phyloP scores from a whole-genome alignment of 345 rosid species.

The Gossypium stocksii region DNA sequence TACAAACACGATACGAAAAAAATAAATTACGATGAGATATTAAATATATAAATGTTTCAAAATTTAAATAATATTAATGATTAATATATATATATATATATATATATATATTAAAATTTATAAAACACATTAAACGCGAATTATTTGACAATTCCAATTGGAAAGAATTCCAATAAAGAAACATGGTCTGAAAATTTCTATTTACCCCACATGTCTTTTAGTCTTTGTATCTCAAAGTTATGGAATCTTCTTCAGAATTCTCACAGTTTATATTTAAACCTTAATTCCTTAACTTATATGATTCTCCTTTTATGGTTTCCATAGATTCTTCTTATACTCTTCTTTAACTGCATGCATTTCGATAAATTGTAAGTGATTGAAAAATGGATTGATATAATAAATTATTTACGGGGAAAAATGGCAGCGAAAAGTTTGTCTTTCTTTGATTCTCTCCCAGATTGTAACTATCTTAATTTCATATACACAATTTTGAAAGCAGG shows the following conservation, averaged over 20 bases:
- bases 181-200: slow-evolving; percentile 15
- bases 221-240: slow-evolving; percentile 49
- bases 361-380: slow-evolving; percentile 8
- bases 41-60: no score
- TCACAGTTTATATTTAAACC: slow-evolving; percentile 19
- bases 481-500: background rate
- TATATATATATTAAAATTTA: no score
- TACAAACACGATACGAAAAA: background rate
- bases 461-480: background rate
- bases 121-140: background rate
- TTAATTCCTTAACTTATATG: slow-evolving; percentile 40
- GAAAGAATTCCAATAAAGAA: slow-evolving; percentile 37
- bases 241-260: slow-evolving; percentile 58
- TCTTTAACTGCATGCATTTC: slow-evolving; percentile 32
- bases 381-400: background rate
- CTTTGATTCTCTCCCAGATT: slow-evolving; percentile 13
- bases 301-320: slow-evolving; percentile 40
- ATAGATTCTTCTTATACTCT: slow-evolving; percentile 48
- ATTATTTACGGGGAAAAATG: background rate
- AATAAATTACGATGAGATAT: no score
- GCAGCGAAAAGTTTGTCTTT: slow-evolving; percentile 23
- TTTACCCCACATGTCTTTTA: slow-evolving; percentile 44
- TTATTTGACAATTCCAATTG: slow-evolving; percentile 34
- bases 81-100: no score
- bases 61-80: no score